Conservation (phyloP, 768 basidiomycete genomes). For the Termitomyces heimii region DNA sequence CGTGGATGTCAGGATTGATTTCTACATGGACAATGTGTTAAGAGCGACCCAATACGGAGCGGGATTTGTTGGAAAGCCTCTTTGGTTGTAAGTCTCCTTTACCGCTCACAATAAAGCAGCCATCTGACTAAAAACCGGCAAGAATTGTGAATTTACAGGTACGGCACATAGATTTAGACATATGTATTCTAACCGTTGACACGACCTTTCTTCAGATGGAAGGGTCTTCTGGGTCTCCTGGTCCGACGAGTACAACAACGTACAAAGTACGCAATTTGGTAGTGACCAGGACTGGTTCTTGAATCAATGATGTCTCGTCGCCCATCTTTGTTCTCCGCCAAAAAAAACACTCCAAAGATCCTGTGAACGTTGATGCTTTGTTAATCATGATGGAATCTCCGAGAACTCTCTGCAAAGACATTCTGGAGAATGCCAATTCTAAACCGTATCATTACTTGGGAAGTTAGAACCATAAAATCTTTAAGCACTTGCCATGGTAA, state of each 20-base stretch:
- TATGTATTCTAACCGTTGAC: background rate
- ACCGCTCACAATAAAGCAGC: background rate
- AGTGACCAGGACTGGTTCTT: conserved; percentile 30
- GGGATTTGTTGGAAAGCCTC: conserved; percentile 32
- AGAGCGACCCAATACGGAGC: conserved; percentile 31
- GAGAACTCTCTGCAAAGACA: background rate
- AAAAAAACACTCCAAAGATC: background rate
- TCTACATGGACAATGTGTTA: conserved; percentile 33
- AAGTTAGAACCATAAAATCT: background rate
- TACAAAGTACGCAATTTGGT: conserved; percentile 36
- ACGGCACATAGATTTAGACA: background rate
- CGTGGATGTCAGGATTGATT: conserved; percentile 32
- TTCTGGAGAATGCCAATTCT: too few species aligned
- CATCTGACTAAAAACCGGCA: conserved; percentile 7
- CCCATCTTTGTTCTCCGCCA: background rate
- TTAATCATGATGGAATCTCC: too few species aligned
- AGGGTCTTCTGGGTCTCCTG: conserved; percentile 38
- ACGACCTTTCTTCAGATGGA: conserved; percentile 28
- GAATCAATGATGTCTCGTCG: background rate
- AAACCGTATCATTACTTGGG: background rate
- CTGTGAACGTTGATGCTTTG: background rate
- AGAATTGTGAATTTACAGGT: conserved; percentile 40
- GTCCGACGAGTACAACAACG: conserved; percentile 33
- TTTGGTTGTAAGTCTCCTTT: conserved; percentile 32
- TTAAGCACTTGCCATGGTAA: background rate